These are phyloP conservation scores for Penicillium hesseltinei DNA, from an alignment of 2,329 filamentous ascomycete genomes.

Conservation along the genomic window DNA sequence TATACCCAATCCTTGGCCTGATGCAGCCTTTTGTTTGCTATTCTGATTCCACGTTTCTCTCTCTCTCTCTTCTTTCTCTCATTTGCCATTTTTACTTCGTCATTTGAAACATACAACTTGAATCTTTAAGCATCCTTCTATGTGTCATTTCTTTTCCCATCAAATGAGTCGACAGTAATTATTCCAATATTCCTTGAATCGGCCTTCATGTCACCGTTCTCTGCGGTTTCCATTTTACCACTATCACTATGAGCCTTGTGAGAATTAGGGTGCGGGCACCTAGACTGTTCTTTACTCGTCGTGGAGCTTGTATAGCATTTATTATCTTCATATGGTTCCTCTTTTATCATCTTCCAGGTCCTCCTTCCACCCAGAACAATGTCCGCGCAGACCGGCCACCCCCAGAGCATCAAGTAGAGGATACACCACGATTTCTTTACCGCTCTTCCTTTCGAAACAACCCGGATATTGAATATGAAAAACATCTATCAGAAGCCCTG, in stretches of 20 bases:
- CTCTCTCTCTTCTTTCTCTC: not conserved
- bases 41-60: not conserved
- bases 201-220: not conserved
- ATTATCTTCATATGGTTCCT: not conserved
- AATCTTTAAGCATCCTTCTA: not conserved
- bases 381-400: constrained; percentile 4
- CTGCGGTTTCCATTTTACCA: not conserved
- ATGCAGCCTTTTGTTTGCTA: not conserved
- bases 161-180: not conserved
- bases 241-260: not conserved
- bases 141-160: not conserved
- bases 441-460: not conserved
- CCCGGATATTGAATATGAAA: not conserved
- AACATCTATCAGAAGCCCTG: not conserved
- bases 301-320: constrained; percentile 32
- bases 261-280: not conserved
- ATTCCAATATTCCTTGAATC: not conserved
- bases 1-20: not conserved
- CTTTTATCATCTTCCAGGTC: constrained; percentile 1
- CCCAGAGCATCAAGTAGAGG: constrained; percentile 16
- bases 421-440: not conserved
- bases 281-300: not conserved
- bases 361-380: constrained; percentile 2
- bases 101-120: not conserved
- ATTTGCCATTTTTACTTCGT: not conserved